Evolutionary conservation across 345 rosid species (phyloP).

Genomic region (Clarkia xantiana): DNA sequence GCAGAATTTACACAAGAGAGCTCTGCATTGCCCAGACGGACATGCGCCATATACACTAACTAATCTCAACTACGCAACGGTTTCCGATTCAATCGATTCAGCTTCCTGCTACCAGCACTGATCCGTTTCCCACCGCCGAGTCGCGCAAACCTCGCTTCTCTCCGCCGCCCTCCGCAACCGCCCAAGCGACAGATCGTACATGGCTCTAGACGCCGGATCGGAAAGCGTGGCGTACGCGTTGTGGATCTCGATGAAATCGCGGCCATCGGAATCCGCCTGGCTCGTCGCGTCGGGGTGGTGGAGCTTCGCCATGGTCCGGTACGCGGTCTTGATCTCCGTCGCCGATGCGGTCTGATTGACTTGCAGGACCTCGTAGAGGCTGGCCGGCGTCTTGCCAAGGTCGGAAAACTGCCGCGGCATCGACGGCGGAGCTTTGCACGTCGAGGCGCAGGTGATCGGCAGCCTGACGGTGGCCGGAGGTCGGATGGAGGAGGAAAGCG

Average conservation of each 20-base stretch:
- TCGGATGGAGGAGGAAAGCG: background rate
- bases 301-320: constrained; percentile 28
- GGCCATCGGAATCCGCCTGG: constrained; percentile 7
- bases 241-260: constrained; percentile 18
- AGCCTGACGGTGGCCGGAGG: background rate
- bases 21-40: too few species aligned
- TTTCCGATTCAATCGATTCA: too few species aligned
- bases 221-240: constrained; percentile 18
- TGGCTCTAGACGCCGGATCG: constrained; percentile 16
- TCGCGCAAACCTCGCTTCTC: constrained; percentile 4
- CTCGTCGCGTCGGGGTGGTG: constrained; percentile 14
- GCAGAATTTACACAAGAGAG: too few species aligned
- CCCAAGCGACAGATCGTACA: constrained; percentile 15
- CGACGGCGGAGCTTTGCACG: constrained; percentile 14
- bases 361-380: constrained; percentile 44
- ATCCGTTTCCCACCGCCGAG: constrained; percentile 19
- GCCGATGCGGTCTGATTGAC: constrained; percentile 40
- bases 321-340: constrained; percentile 59
- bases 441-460: constrained; percentile 2
- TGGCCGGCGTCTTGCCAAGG: constrained; percentile 12
- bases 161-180: background rate
- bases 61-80: too few species aligned
- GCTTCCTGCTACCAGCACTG: constrained; percentile 15
- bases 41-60: too few species aligned
- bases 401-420: constrained; percentile 9